Percentiles rank a stretch among this genome's conserved stretches.
Evolutionary conservation across 2,329 filamentous ascomycete species (phyloP).

Genomic region (Beauveria australis): DNA sequence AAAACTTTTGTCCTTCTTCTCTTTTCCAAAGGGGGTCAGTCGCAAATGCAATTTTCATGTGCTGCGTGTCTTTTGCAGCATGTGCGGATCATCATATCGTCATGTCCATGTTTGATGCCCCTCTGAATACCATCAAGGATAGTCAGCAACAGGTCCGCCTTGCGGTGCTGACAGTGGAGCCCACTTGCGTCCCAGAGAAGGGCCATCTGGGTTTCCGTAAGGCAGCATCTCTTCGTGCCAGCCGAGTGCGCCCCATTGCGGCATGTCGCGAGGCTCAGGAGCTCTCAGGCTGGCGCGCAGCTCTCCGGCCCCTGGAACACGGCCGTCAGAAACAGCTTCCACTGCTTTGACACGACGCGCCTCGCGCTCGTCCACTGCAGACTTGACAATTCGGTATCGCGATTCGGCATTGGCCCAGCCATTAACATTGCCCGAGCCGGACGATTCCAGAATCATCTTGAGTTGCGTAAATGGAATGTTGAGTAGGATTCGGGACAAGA

Average conservation of each 20-base stretch:
- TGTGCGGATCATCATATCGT: neutral
- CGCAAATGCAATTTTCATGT: constrained; percentile 3
- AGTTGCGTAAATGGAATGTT: constrained; percentile 62
- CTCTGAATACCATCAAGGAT: constrained; percentile 20
- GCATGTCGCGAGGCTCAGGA: constrained; percentile 30
- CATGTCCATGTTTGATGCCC: constrained; percentile 1
- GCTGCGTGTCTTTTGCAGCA: neutral
- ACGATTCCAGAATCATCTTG: constrained; percentile 56
- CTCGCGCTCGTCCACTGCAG: constrained; percentile 50
- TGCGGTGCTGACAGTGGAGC: constrained; percentile 26
- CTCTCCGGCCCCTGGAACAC: constrained; percentile 25
- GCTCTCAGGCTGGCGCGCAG: constrained; percentile 30
- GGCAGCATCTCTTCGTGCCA: constrained; percentile 38
- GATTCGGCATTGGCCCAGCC: constrained; percentile 41
- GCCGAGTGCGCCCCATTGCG: constrained; percentile 39
- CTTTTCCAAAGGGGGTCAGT: neutral
- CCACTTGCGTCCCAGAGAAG: constrained; percentile 37
- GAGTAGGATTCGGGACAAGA: constrained; percentile 58
- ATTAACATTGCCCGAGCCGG: constrained; percentile 40
- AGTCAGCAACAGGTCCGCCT: constrained; percentile 19
- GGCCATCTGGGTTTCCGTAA: constrained; percentile 32
- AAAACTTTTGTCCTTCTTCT: constrained; percentile 2
- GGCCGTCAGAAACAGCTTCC: constrained; percentile 31
- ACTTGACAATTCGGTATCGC: constrained; percentile 39
- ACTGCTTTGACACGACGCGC: constrained; percentile 40